Percentiles rank a stretch among this genome's conserved stretches.
These are phyloP conservation scores for Neonectria coccinea DNA, from an alignment of 2,329 filamentous ascomycete genomes.

Conservation along the genomic window DNA sequence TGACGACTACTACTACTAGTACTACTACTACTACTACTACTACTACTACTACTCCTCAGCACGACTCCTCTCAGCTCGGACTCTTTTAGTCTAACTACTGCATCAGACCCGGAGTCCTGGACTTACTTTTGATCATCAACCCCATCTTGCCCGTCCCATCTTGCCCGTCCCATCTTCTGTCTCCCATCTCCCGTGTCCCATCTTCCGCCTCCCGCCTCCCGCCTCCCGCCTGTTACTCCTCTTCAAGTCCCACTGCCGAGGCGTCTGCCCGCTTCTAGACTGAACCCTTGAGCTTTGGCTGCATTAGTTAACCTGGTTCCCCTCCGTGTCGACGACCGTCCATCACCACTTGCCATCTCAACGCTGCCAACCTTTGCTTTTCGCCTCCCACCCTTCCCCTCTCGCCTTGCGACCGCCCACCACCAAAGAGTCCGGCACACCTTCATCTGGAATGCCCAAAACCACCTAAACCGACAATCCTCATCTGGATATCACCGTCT, in stretches of 20 bases:
- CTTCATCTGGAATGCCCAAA: slow-evolving; percentile 21
- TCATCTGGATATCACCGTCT: not conserved
- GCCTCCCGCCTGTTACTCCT: slow-evolving; percentile 31
- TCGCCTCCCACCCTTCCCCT: not conserved
- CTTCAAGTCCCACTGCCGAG: slow-evolving; percentile 33
- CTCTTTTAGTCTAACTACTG: not conserved
- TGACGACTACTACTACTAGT: not conserved
- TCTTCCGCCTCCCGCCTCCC: slow-evolving; percentile 29
- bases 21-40: not conserved
- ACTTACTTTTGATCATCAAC: slow-evolving; percentile 45
- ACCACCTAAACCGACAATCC: not conserved
- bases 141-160: slow-evolving; percentile 40
- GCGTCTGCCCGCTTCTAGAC: slow-evolving; percentile 32
- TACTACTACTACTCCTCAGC: not conserved
- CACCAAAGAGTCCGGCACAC: slow-evolving; percentile 5
- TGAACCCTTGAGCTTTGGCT: slow-evolving; percentile 20
- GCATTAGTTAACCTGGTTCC: slow-evolving; percentile 19
- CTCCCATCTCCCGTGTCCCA: slow-evolving; percentile 29
- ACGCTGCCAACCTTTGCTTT: not conserved
- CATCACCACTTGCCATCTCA: slow-evolving; percentile 6
- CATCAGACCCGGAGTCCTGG: slow-evolving; percentile 35
- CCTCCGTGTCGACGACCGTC: slow-evolving; percentile 26
- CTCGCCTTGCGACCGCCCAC: slow-evolving; percentile 13
- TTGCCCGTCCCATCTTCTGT: slow-evolving; percentile 32
- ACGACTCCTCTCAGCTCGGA: not conserved